These are phyloP conservation scores for Termitomyces eurrhizus DNA, from an alignment of 768 basidiomycete genomes.

Conservation along the genomic window DNA sequence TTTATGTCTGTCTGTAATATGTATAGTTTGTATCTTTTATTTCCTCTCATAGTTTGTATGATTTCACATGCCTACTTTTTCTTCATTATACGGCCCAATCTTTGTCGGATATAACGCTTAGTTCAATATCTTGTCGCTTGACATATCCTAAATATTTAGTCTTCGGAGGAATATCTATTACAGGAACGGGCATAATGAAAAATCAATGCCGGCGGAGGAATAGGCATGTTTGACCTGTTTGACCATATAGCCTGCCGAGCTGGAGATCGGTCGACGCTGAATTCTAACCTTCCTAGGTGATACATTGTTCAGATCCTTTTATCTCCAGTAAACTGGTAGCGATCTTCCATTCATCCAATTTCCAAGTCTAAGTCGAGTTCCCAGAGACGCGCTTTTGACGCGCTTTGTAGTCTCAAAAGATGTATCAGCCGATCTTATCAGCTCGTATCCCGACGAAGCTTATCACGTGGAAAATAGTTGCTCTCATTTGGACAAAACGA, in stretches of 20 bases:
- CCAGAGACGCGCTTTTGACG: too few species aligned
- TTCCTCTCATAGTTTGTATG: neutral
- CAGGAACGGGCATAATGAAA: too few species aligned
- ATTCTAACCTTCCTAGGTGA: too few species aligned
- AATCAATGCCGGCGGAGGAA: too few species aligned
- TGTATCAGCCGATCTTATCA: neutral
- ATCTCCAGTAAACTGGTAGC: neutral
- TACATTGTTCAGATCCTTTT: neutral
- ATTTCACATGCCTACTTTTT: neutral
- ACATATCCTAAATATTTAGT: neutral
- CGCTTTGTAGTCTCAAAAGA: neutral
- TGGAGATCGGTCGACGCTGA: too few species aligned
- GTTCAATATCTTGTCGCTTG: too few species aligned
- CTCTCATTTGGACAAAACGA: too few species aligned
- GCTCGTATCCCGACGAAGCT: too few species aligned
- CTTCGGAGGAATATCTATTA: neutral
- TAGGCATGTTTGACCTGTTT: too few species aligned
- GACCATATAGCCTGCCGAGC: neutral
- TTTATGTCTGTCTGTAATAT: neutral
- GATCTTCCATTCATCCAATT: neutral
- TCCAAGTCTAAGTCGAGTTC: neutral
- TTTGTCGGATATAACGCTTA: too few species aligned
- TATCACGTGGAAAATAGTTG: too few species aligned
- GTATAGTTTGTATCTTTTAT: neutral
- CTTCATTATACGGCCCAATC: neutral